These are phyloP conservation scores for Xylaria polymorpha DNA, from an alignment of 2,329 filamentous ascomycete genomes.

Conservation along the genomic window DNA sequence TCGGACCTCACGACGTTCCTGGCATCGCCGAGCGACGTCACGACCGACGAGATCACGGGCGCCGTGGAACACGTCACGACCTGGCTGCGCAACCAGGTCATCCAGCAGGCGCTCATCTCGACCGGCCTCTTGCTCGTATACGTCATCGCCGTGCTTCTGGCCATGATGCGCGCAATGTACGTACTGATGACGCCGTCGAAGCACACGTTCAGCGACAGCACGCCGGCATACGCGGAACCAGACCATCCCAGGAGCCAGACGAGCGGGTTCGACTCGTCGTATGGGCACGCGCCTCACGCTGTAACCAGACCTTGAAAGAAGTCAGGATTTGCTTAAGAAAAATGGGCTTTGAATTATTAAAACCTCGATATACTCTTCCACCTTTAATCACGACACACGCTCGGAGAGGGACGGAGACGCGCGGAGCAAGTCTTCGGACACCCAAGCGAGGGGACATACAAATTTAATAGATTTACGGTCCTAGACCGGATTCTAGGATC, in stretches of 20 bases:
- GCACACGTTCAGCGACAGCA: constrained; percentile 31
- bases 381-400: not conserved
- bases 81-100: constrained; percentile 74
- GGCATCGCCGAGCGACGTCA: constrained; percentile 76
- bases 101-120: constrained; percentile 84
- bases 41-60: constrained; percentile 83
- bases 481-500: not conserved
- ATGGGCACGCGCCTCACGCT: not conserved
- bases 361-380: not conserved
- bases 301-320: not conserved
- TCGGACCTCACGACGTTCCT: constrained; percentile 76
- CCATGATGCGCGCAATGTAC: constrained; percentile 69
- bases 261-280: not conserved
- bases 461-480: not conserved
- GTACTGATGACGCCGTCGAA: constrained; percentile 37
- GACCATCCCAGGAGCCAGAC: constrained; percentile 1
- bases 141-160: constrained; percentile 79
- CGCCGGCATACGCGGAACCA: not conserved
- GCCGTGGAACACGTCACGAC: constrained; percentile 77
- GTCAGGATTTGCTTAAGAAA: too few species aligned
- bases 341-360: too few species aligned
- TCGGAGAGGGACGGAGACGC: too few species aligned
- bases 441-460: not conserved
- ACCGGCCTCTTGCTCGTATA: constrained; percentile 79
- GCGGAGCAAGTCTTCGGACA: not conserved